These are phyloP conservation scores for Aspergillus cavernicola DNA, from an alignment of 495 filamentous ascomycete genomes.

Conservation along the genomic window DNA sequence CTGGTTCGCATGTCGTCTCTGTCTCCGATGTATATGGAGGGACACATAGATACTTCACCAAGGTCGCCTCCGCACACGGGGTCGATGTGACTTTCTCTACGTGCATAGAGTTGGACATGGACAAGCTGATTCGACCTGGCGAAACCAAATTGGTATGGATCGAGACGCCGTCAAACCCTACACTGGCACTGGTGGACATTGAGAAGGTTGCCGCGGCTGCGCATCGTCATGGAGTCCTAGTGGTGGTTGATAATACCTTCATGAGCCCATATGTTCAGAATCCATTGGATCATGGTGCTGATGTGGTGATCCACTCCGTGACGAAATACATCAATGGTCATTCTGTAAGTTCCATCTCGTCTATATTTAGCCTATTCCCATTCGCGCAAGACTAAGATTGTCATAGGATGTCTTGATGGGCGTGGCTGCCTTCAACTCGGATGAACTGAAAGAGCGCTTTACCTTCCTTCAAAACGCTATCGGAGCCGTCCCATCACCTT, in stretches of 20 bases:
- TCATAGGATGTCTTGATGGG: conserved; percentile 95
- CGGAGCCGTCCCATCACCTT: conserved; percentile 87
- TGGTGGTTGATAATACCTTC: conserved; percentile 99
- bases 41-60: conserved; percentile 98
- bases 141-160: conserved; percentile 98
- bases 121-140: conserved; percentile 69
- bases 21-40: conserved; percentile 97
- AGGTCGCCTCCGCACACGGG: conserved; percentile 91
- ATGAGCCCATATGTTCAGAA: conserved; percentile 95
- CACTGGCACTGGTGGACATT: conserved; percentile 88
- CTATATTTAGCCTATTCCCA: background rate
- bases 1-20: conserved; percentile 90
- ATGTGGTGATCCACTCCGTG: conserved; percentile 98
- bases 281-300: conserved; percentile 88
- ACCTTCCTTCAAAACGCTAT: conserved; percentile 96
- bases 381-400: conserved; percentile 16
- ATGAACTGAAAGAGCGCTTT: conserved; percentile 69
- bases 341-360: conserved; percentile 43
- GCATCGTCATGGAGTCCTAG: conserved; percentile 82
- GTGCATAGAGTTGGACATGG: conserved; percentile 81
- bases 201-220: conserved; percentile 74
- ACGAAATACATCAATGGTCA: conserved; percentile 99
- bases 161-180: conserved; percentile 92
- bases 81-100: conserved; percentile 93
- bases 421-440: conserved; percentile 89